Evolutionary conservation across 768 basidiomycete genomes (phyloP).

Genomic region (Boletus sp.): DNA sequence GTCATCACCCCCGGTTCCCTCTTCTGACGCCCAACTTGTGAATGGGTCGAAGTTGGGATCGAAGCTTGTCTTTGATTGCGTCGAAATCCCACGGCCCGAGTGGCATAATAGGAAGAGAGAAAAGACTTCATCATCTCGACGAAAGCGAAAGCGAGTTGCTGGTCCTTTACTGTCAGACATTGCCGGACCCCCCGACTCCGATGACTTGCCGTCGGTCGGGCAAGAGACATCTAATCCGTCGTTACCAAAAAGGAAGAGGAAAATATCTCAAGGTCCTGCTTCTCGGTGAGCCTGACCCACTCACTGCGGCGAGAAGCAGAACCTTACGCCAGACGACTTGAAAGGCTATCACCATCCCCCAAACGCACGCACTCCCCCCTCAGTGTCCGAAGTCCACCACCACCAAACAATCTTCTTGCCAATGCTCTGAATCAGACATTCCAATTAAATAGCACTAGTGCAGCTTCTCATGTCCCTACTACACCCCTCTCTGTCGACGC

Average conservation of each 20-base stretch:
- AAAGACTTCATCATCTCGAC: neutral
- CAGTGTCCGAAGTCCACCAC: neutral
- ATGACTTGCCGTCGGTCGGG: neutral
- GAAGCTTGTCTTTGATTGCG: slow-evolving; percentile 23
- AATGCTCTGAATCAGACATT: slow-evolving; percentile 30
- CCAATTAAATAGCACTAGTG: slow-evolving; percentile 18
- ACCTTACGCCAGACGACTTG: slow-evolving; percentile 23
- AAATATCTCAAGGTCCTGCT: slow-evolving; percentile 21
- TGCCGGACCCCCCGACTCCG: neutral
- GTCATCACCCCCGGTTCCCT: neutral
- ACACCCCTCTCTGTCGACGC: slow-evolving; percentile 3
- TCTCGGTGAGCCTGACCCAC: slow-evolving; percentile 30
- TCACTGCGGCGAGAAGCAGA: slow-evolving; percentile 30
- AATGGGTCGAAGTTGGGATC: neutral
- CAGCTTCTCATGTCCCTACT: slow-evolving; percentile 5
- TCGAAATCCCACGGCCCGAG: slow-evolving; percentile 16
- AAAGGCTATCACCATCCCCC: slow-evolving; percentile 17
- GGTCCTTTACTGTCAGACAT: neutral
- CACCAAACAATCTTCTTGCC: slow-evolving; percentile 15
- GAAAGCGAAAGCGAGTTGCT: slow-evolving; percentile 14
- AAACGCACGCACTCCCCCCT: neutral
- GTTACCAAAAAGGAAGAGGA: slow-evolving; percentile 17
- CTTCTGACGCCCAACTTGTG: neutral
- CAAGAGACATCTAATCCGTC: slow-evolving; percentile 1
- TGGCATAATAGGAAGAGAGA: slow-evolving; percentile 9